phyloP scores from a whole-genome alignment of 2,329 filamentous ascomycete genomes.

The Talaromyces verruculosus region DNA sequence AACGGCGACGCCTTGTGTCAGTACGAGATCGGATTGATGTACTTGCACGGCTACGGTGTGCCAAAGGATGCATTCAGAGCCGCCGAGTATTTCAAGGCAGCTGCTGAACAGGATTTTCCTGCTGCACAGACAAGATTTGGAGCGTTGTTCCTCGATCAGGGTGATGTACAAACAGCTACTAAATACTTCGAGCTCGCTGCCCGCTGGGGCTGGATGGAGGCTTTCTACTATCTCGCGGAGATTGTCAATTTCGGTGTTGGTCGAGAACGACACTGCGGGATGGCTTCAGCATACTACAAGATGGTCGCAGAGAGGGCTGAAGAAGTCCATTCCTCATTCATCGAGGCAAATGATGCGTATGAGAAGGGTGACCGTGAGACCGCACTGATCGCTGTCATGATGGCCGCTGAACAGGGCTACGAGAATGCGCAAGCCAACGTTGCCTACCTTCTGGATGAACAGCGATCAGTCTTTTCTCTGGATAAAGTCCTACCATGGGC shows the following conservation, averaged over 20 bases:
- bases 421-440: constrained; percentile 88
- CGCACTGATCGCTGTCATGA: constrained; percentile 76
- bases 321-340: constrained; percentile 72
- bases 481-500: constrained; percentile 53
- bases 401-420: constrained; percentile 90
- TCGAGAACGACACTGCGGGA: constrained; percentile 72
- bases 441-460: constrained; percentile 78
- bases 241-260: constrained; percentile 79
- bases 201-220: constrained; percentile 79
- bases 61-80: constrained; percentile 69
- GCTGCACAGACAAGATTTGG: constrained; percentile 81
- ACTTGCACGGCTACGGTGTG: constrained; percentile 74
- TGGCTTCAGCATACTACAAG: constrained; percentile 81
- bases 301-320: constrained; percentile 72
- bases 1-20: constrained; percentile 81
- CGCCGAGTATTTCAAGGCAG: constrained; percentile 71
- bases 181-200: constrained; percentile 87
- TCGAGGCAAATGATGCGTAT: constrained; percentile 79
- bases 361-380: constrained; percentile 75
- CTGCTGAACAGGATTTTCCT: constrained; percentile 78
- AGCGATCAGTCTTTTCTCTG: constrained; percentile 61
- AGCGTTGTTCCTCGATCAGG: constrained; percentile 81
- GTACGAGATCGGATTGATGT: constrained; percentile 79
- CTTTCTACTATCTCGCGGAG: constrained; percentile 89
- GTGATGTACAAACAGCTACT: constrained; percentile 74